Base-by-base conservation (phyloP, 1,139 yeast genomes). In the Saccharomyces hybrid region DNA sequence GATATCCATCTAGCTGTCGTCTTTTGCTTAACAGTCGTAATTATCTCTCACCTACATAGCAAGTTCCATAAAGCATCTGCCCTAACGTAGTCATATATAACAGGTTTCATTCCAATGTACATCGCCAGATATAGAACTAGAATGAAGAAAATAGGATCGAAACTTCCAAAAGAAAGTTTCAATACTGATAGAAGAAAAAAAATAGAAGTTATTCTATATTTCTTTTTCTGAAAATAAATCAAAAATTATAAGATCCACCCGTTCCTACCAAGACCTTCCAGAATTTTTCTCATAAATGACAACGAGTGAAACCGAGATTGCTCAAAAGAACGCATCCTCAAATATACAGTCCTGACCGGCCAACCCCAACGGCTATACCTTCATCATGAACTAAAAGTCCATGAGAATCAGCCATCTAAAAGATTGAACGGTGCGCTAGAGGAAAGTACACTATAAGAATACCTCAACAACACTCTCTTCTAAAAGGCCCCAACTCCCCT, bases 231-330 rank as follows among this genome's bases (percentile, higher is more conserved):
- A 23, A 59, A 50, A 58, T 77, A 82, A 80, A 84, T 81, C 93
- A 86, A 86, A 86, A 86, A 86, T 86, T 86, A 74, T 78, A 85
- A 85, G 89, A 82, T 83, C 88, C 88, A 83, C 85, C 82, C 88
- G 68, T 75, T 73, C 72, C 77, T 71, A 70, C 71, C 70, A 71
- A 70, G 68, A 70, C 55, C 49, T 31, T 42, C 41, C 58, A 31
- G 52, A 49, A 52, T 57, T 61, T 60, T 55, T 57, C 47, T 52
- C 53, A 8, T 52, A 20, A 31, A 42, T 29, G 52, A 46, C 41
- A 31, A 47, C 20, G 34, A 42, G 42, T 47, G 29, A 38, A 1
- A 16, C 44, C 13, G 32, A 38, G 51, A 25, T 42, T 51, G 48
- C 44, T 51, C 51, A 14, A 53, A 46, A 46, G 47, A 51, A 44